These are phyloP conservation scores for Myxozyma geophila DNA, from an alignment of 805 yeast genomes.

Conservation along the genomic window DNA sequence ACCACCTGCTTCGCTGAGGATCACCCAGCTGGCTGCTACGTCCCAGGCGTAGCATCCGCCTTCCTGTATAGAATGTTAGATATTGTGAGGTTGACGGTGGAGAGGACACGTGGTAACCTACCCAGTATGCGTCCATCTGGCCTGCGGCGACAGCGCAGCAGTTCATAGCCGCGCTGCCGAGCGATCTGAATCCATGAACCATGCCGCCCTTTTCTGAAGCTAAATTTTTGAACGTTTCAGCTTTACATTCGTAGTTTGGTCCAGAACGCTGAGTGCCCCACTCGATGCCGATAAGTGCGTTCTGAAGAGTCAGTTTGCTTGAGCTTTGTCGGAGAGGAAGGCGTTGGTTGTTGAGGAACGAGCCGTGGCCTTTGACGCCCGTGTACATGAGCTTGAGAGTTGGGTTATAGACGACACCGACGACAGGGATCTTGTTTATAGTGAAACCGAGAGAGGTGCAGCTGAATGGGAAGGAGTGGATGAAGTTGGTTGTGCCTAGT, in stretches of 20 bases:
- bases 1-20: conserved; percentile 64
- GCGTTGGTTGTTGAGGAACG: conserved; percentile 54
- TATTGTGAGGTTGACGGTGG: neutral
- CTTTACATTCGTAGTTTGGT: conserved; percentile 54
- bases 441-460: conserved; percentile 67
- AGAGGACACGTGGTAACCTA: conserved; percentile 13
- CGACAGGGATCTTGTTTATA: conserved; percentile 53
- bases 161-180: conserved; percentile 71
- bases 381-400: conserved; percentile 57
- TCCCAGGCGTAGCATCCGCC: conserved; percentile 76
- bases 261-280: conserved; percentile 65
- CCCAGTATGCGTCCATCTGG: conserved; percentile 63
- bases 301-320: conserved; percentile 52
- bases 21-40: conserved; percentile 71
- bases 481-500: conserved; percentile 64
- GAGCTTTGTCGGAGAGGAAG: conserved; percentile 46
- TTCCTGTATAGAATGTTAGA: conserved; percentile 58
- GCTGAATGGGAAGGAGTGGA: conserved; percentile 64
- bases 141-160: conserved; percentile 64
- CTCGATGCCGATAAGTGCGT: conserved; percentile 62
- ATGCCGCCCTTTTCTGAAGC: conserved; percentile 58
- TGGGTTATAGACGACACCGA: conserved; percentile 73
- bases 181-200: conserved; percentile 63
- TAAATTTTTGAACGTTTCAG: conserved; percentile 54
- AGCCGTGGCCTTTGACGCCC: conserved; percentile 61